Base-by-base conservation (phyloP, 1,284 basidiomycete species). In the Malassezia cuniculi region DNA sequence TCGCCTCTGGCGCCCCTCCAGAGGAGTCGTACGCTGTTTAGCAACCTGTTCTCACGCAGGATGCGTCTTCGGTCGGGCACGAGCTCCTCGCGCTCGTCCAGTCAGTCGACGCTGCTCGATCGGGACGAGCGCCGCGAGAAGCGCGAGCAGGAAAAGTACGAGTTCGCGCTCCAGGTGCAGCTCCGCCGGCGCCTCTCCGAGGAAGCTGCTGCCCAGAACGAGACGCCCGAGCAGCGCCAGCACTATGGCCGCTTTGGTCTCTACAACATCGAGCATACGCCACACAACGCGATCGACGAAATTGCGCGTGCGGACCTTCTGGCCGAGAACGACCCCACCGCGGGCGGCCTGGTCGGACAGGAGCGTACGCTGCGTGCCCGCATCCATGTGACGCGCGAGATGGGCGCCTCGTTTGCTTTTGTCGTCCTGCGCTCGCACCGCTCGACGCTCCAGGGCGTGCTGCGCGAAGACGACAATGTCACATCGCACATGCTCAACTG, bases 401-500 rank as follows among this genome's bases (percentile, higher is more conserved):
- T 63, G 33, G 52, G 52, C 39, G 47, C 55, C 12, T 52, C 53
- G 20, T 46, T 63, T 20, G 56, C 52, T 34, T 63, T 63, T 27
- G 47, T 63, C 32, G 51, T 61, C 15, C 52, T 63, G n/a, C 48
- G 60, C 31, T 50, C 55, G 41, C 57, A 57, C 27, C 41, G 50
- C 30, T 39, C 48, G 7, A 62, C 60, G 27, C 38, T 65, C 14
- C 60, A 64, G 40, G 53, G 53, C 6, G 59, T 61, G 10, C 46
- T 59, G 1, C 47, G 52, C 12, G 57, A 56, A 20, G 30, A 26
- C 34, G 44, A 25, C 19, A 22, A 37, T 18, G 42, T 54, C 36
- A 58, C 60, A 2, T 34, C 54, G 18, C 54, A 60, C 39, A 60
- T 63, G 57, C 47, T 60, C 17, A 43, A 54, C 34, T 64, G 60